phyloP scores from a whole-genome alignment of 495 filamentous ascomycete genomes.

The Lentithecium fluviatile region DNA sequence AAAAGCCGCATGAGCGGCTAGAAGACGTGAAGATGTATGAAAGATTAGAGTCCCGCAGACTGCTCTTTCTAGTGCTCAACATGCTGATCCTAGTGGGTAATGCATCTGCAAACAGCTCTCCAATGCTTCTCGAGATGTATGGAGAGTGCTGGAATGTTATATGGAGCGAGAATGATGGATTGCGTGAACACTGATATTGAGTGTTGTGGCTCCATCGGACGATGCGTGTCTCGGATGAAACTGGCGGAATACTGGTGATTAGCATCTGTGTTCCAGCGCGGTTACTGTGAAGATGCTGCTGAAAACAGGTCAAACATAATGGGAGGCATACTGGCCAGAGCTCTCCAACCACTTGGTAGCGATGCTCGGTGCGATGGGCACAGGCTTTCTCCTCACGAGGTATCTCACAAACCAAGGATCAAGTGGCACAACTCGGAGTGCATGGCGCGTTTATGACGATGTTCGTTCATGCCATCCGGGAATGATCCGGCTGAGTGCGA shows the following conservation, averaged over 20 bases:
- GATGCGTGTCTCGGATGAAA: slow-evolving; percentile 8
- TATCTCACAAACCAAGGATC: neutral
- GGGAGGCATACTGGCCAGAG: slow-evolving; percentile 6
- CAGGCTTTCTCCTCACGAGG: slow-evolving; percentile 5
- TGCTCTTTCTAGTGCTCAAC: slow-evolving; percentile 3
- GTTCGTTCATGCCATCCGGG: neutral
- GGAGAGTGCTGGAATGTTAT: neutral
- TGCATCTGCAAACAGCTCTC: neutral
- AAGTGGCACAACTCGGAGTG: neutral
- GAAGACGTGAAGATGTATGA: neutral
- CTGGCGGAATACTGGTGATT: neutral
- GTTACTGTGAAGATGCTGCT: slow-evolving; percentile 5
- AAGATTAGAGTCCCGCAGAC: neutral
- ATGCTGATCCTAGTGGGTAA: neutral
- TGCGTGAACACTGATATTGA: neutral
- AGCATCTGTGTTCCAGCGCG: neutral
- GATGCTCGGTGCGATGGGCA: slow-evolving; percentile 7
- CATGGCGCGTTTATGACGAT: neutral
- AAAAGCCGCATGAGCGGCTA: neutral
- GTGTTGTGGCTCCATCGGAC: slow-evolving; percentile 4
- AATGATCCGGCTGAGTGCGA: neutral
- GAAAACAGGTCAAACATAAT: slow-evolving; percentile 33
- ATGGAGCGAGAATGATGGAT: neutral
- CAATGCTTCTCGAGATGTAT: neutral
- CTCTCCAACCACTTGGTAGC: slow-evolving; percentile 11